Percentiles rank a stretch among this genome's conserved stretches.
Conservation (phyloP, 2,329 filamentous ascomycete species). For the Macrophomina tecta region DNA sequence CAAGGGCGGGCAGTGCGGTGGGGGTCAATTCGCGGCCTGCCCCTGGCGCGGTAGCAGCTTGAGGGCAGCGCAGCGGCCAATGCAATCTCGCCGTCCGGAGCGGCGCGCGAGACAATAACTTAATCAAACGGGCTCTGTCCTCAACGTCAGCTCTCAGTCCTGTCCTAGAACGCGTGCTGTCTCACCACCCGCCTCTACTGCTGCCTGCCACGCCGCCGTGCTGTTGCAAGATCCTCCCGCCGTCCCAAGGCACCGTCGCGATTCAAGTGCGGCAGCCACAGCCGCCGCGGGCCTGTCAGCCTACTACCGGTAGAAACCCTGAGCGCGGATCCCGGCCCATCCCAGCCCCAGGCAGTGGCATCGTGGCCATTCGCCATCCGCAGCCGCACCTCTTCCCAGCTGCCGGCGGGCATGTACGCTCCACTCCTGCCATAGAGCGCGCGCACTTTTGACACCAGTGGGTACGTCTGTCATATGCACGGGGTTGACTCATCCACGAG, state of each 20-base stretch:
- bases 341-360: neutral
- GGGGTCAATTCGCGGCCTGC: conserved; percentile 22
- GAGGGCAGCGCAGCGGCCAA: conserved; percentile 25
- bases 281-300: conserved; percentile 9
- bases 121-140: conserved; percentile 27
- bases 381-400: neutral
- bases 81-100: conserved; percentile 25
- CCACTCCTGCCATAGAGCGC: neutral
- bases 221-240: neutral
- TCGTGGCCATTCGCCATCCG: neutral
- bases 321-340: conserved; percentile 13
- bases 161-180: conserved; percentile 1
- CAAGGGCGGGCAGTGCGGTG: conserved; percentile 23
- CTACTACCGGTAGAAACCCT: conserved; percentile 7
- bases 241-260: conserved; percentile 15
- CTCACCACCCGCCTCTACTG: neutral
- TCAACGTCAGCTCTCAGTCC: conserved; percentile 4
- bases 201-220: neutral
- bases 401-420: conserved; percentile 23
- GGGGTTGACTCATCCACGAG: neutral
- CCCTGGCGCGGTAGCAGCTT: conserved; percentile 20
- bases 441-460: conserved; percentile 1
- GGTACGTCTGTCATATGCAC: conserved; percentile 20
- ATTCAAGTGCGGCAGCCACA: conserved; percentile 16
- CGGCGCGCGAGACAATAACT: conserved; percentile 18